phyloP scores from a whole-genome alignment of 768 basidiomycete genomes.

The Krasilnikovozyma curviuscula region DNA sequence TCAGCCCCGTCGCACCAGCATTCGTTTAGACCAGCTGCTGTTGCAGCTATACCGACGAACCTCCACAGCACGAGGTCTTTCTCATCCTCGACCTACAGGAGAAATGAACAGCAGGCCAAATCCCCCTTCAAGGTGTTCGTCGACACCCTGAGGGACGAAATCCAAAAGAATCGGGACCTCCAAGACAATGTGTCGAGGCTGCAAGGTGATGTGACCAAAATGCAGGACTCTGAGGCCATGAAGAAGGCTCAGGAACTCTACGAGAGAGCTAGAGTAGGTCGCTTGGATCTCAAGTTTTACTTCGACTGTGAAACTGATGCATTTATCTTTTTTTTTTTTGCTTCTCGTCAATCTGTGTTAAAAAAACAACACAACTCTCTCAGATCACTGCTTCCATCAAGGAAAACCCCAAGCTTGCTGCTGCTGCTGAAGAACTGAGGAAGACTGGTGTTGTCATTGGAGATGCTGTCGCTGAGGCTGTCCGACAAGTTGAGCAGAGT shows the following conservation, averaged over 20 bases:
- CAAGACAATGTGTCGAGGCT: constrained; percentile 95
- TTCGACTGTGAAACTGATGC: background rate
- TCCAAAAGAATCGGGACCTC: constrained; percentile 79
- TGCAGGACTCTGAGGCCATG: constrained; percentile 94
- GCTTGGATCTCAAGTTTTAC: background rate
- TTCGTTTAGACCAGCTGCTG: too few relatives aligned
- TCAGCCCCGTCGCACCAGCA: too few relatives aligned
- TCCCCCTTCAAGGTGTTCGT: constrained; percentile 95
- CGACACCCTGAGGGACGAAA: constrained; percentile 75
- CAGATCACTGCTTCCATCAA: constrained; percentile 85
- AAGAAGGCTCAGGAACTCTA: constrained; percentile 76
- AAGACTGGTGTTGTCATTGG: constrained; percentile 77
- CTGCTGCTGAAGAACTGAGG: constrained; percentile 80
- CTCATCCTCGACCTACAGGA: too few relatives aligned
- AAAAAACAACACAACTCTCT: too few relatives aligned
- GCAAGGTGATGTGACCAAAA: constrained; percentile 89
- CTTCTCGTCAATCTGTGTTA: background rate
- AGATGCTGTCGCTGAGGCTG: constrained; percentile 80
- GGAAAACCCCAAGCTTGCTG: constrained; percentile 78
- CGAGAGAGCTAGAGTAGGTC: constrained; percentile 72
- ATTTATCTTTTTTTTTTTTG: background rate
- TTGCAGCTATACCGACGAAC: too few relatives aligned
- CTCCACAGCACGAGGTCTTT: too few relatives aligned
- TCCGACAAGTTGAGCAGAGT: constrained; percentile 86
- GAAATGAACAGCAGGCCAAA: too few relatives aligned